Base-by-base conservation (phyloP, 2,329 filamentous ascomycete genomes). In the Alternaria dauci region DNA sequence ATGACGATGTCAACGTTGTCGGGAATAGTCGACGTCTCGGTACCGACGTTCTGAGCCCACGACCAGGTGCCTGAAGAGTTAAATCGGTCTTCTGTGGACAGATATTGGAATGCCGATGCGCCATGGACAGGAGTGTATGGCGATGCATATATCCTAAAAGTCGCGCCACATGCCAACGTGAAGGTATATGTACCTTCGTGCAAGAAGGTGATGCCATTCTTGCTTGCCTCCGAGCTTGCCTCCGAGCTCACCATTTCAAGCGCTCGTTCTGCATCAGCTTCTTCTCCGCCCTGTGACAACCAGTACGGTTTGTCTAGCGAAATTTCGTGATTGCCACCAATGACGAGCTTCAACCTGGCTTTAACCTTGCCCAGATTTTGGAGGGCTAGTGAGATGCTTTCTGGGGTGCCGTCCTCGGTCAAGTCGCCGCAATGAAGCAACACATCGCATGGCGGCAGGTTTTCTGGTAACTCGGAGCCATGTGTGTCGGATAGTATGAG, bases 311-410 rank as follows among this genome's bases (percentile, higher is more conserved):
- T 76, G 66, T 89, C 86, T 0, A 89, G 79, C 2, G 83, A 84
- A 20, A 87, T 78, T 63, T 89, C 87, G 73, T 89, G 87, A 69
- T 89, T 89, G 0, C 87, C 87, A 0, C 86, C 83, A 52, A 89
- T 88, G 42, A 88, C 82, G 23, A 89, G 78, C 66, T 87, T 88
- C 4, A 89, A 73, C 30, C 84, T 82, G 1, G 86, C 86, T 9
- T 83, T 71, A 34, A 85, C 79, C 1, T 72, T 68, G 12, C 75
- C 74, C 18, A 88, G 74, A 63, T 82, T 77, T n/a, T 79, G 66
- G 18, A 86, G 67, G 4, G 82, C 81, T 12, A 65, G 55, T 12
- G 77, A 63, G 62, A 86, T 83, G 67, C 86, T 82, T n/a, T 68
- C 50, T 2, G 78, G 63, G 4, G 77, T 76, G 4, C 85, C 84